A percentile compares a stretch with the other conserved stretches of the same genome.
Conservation (phyloP, 495 filamentous ascomycete species). For the Annulohypoxylon stygium region DNA sequence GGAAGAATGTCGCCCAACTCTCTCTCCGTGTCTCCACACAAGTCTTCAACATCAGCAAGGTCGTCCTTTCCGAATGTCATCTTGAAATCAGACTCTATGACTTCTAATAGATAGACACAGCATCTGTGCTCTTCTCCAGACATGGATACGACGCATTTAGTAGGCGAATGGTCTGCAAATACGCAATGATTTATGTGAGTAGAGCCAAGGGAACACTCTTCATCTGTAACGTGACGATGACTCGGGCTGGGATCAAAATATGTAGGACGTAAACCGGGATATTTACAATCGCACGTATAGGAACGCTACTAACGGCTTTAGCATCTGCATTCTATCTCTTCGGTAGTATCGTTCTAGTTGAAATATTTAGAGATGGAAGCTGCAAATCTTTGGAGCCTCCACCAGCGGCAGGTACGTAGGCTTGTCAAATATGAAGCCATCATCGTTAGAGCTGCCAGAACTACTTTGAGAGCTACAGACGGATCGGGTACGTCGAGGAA, state of each 20-base stretch:
- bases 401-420: slow-evolving; percentile 26
- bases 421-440: slow-evolving; percentile 15
- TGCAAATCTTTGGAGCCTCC: slow-evolving; percentile 11
- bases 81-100: not conserved
- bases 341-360: not conserved
- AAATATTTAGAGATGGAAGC: not conserved
- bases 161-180: slow-evolving; percentile 36
- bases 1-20: not conserved
- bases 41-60: not conserved
- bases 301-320: slow-evolving; percentile 18
- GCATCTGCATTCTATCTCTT: not conserved
- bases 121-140: slow-evolving; percentile 32
- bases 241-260: slow-evolving; percentile 29
- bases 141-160: slow-evolving; percentile 31
- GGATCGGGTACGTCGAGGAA: slow-evolving; percentile 12
- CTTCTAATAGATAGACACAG: slow-evolving; percentile 23
- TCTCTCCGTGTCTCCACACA: not conserved
- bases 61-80: not conserved
- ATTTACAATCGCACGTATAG: slow-evolving; percentile 40
- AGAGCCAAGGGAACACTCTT: slow-evolving; percentile 41
- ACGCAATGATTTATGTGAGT: slow-evolving; percentile 42
- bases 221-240: slow-evolving; percentile 38
- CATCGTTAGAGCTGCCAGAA: slow-evolving; percentile 31
- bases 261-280: slow-evolving; percentile 31
- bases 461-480: slow-evolving; percentile 14